Conservation (phyloP, 2,329 filamentous ascomycete species). For the Sclerotiophoma versabilis region DNA sequence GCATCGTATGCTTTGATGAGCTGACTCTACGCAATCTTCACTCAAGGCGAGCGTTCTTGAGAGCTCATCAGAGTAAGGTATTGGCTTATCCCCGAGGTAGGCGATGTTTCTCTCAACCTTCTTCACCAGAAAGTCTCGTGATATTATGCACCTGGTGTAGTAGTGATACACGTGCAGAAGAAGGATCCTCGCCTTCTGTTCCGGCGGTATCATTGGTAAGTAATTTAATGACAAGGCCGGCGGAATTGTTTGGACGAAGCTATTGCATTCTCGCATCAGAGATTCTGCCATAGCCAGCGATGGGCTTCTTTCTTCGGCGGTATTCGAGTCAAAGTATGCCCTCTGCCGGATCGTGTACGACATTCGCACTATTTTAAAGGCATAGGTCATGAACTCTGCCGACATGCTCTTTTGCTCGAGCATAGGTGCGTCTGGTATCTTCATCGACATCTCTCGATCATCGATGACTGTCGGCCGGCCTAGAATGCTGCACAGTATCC, state of each 20-base stretch:
- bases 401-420: conserved; percentile 28
- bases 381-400: conserved; percentile 20
- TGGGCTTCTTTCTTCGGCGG: conserved; percentile 29
- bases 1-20: conserved; percentile 31
- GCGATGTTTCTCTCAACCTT: conserved; percentile 32
- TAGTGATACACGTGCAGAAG: conserved; percentile 33
- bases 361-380: conserved; percentile 21
- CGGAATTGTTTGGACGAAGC: conserved; percentile 25
- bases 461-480: conserved; percentile 38
- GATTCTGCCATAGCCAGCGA: conserved; percentile 26
- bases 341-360: conserved; percentile 32
- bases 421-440: conserved; percentile 27
- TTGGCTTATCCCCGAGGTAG: conserved; percentile 20
- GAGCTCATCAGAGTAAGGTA: conserved; percentile 21
- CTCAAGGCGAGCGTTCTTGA: conserved; percentile 24
- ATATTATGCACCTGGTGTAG: conserved; percentile 34
- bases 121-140: conserved; percentile 33
- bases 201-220: conserved; percentile 11
- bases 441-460: conserved; percentile 32
- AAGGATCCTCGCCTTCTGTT: conserved; percentile 25
- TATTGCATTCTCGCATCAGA: conserved; percentile 32
- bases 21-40: conserved; percentile 39
- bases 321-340: conserved; percentile 32
- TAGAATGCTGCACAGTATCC: conserved; percentile 33
- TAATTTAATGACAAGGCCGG: conserved; percentile 16